Evolutionary conservation across 2,329 filamentous ascomycete genomes (phyloP), one percentile per base, ranked within the genome.

Genomic region (Sporothrix curviconia): DNA sequence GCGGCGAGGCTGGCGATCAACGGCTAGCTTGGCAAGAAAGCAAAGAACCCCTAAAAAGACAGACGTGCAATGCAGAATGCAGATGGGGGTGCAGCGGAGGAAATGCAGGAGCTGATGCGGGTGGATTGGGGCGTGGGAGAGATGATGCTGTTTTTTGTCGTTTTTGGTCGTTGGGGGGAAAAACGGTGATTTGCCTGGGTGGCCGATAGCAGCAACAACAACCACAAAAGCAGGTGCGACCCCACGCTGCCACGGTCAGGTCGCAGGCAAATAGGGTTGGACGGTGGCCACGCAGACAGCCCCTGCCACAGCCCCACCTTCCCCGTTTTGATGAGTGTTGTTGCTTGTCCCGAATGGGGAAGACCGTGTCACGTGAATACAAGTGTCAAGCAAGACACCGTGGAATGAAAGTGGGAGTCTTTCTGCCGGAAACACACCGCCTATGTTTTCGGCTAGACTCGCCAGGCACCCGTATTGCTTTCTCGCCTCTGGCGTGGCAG

Each of bases 311-410:
- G 49, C 49, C 46, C 46, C 34, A 28, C 46, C 36, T 34, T 17
- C 32, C 46, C 46, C 49, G 40, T 52, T 40, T 30, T 39, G 36
- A 36, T 24, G 36, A 50, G n/a, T n/a, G 30, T 40, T 32, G 17
- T 9, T 37, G 49, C 51, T 42, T 56, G 42, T 34, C 52, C 46
- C 32, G 11, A 47, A 55, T 34, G 2, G 55, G 60, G 30, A 59
- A 55, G 52, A 46, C n/a, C 49, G 56, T 44, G 40, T 62, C 60
- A 62, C 57, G 60, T 62, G 60, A 62, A 49, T 42, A 25, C 1
- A 0, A 22, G 32, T 37, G 32, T 19, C 47, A 17, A 30, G 52
- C 52, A 22, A 52, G 8, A 34, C n/a, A 19, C 34, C n/a, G 11
- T 24, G 7, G 15, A 12, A 3, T 25, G n/a, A n/a, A n/a, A 11